Conservation (phyloP, 805 yeast genomes). For the Lipomyces starkeyi region DNA sequence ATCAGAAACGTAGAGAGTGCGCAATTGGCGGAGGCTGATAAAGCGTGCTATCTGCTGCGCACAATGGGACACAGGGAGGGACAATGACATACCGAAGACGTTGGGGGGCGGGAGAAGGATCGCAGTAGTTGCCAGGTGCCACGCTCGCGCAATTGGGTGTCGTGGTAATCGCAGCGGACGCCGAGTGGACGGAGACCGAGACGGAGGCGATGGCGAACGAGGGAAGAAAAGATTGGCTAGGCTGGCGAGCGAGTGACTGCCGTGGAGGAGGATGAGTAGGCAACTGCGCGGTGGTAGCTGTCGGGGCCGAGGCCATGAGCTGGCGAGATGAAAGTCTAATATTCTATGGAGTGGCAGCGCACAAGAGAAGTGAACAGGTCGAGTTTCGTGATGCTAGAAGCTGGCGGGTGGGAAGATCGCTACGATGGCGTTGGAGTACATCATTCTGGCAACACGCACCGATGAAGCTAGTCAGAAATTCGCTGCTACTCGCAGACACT, state of each 20-base stretch:
- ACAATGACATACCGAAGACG: constrained; percentile 22
- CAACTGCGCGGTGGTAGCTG: constrained; percentile 18
- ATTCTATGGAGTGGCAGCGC: neutral
- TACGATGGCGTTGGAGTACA: neutral
- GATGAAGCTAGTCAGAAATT: neutral
- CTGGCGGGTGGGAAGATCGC: too few relatives aligned
- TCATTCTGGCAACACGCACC: neutral
- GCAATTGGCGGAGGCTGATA: neutral
- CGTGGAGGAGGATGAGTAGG: constrained; percentile 17
- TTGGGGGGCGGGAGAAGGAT: constrained; percentile 27
- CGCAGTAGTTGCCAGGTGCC: constrained; percentile 25
- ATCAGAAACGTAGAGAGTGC: neutral
- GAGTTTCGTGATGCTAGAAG: neutral
- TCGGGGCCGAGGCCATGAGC: constrained; percentile 25
- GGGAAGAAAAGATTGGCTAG: constrained; percentile 6
- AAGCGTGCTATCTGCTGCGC: neutral
- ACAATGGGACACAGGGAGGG: too few relatives aligned
- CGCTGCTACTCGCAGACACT: neutral
- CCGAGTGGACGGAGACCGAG: constrained; percentile 27
- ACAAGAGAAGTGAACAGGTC: neutral
- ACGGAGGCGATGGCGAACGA: constrained; percentile 22
- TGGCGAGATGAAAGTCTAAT: neutral
- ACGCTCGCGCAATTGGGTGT: constrained; percentile 24
- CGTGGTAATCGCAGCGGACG: constrained; percentile 27
- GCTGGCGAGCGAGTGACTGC: constrained; percentile 26